phyloP scores from a whole-genome alignment of 495 filamentous ascomycete species.

The Penicillium odoratum region DNA sequence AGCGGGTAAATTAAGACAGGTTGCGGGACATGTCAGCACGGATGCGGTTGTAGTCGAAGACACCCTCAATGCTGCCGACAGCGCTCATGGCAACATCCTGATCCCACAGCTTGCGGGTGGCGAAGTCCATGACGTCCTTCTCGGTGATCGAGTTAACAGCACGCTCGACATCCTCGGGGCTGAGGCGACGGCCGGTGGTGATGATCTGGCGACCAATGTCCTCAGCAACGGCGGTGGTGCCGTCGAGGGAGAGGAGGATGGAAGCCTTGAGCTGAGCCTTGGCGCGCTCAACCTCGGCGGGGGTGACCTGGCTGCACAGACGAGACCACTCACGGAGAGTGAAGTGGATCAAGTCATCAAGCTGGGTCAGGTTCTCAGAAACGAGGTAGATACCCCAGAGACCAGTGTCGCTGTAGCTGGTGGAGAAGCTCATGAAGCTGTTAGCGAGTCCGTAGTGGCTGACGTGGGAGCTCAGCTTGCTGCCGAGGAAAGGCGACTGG shows the following conservation, averaged over 20 bases:
- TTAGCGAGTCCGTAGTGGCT: slow-evolving; percentile 93
- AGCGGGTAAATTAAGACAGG: slow-evolving; percentile 39
- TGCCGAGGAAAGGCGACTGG: slow-evolving; percentile 91
- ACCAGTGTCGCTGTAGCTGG: slow-evolving; percentile 98
- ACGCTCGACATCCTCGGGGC: slow-evolving; percentile 89
- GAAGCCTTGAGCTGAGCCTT: slow-evolving; percentile 99
- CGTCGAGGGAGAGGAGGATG: slow-evolving; percentile 93
- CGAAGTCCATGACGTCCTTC: slow-evolving; percentile 97
- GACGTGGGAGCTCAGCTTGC: slow-evolving; percentile 93
- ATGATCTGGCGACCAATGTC: slow-evolving; percentile 98
- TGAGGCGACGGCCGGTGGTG: slow-evolving; percentile 90
- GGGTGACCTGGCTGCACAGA: slow-evolving; percentile 78
- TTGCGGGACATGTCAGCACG: slow-evolving; percentile 90
- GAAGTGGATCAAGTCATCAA: slow-evolving; percentile 98
- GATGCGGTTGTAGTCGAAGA: slow-evolving; percentile 87
- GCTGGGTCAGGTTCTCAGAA: slow-evolving; percentile 77
- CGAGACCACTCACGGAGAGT: slow-evolving; percentile 97
- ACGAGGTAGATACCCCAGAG: slow-evolving; percentile 99
- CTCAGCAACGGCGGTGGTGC: slow-evolving; percentile 94
- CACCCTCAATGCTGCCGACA: slow-evolving; percentile 87
- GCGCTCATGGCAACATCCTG: slow-evolving; percentile 92
- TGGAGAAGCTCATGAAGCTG: slow-evolving; percentile 99
- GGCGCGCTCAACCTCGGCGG: slow-evolving; percentile 93
- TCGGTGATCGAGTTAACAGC: slow-evolving; percentile 83
- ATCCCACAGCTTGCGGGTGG: slow-evolving; percentile 89